Base-by-base conservation (phyloP, 495 filamentous ascomycete species). In the Neurospora discreta region DNA sequence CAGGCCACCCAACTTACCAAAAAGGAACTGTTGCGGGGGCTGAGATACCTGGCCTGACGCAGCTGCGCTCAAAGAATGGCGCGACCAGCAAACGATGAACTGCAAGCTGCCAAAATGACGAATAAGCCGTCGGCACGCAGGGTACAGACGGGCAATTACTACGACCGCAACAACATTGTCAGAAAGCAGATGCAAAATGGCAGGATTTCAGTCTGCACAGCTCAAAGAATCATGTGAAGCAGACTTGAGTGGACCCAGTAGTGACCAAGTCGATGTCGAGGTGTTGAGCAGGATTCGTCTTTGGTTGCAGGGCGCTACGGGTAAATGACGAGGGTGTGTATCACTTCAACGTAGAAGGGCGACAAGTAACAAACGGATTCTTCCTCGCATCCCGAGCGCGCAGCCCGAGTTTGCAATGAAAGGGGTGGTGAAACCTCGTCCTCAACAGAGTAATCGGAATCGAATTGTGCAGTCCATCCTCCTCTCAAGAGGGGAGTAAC, bases 401-500 rank as follows among this genome's bases (percentile, higher is more conserved):
- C 26, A 65, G 52, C 52, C 52, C 52, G 33, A 18, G 52, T 65
- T 33, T 65, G 52, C 52, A 65, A 65, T 36, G 52, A 65, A 65
- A 36, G 30, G 52, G 30, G 52, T 75, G 77, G 77, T 87, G 90
- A 92, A 92, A 89, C 89, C 87, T 87, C 91, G 86, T 75, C 91
- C 92, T 87, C 90, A 88, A 87, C 91, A 90, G 91, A 93, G 89
- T 95, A 89, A 95, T 95, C 93, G 92, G 94, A 97, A 97, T 98
- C 91, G 93, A 96, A 96, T 97, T 91, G 89, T 93, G 90, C 89
- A 86, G 78, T 78, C 81, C 78, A 73, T 70, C 80, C 78, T 71
- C 36, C 30, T 20, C 67, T 42, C 23, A 20, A 69, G 71, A 79
- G 76, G 81, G 78, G 80, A 30, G 30, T 16, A 30, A 65, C 13